A percentile compares a stretch with the other conserved stretches of the same genome.
These are phyloP conservation scores for Spergularia azorica DNA, from an alignment of 179 eudicot genomes.

Conservation along the genomic window DNA sequence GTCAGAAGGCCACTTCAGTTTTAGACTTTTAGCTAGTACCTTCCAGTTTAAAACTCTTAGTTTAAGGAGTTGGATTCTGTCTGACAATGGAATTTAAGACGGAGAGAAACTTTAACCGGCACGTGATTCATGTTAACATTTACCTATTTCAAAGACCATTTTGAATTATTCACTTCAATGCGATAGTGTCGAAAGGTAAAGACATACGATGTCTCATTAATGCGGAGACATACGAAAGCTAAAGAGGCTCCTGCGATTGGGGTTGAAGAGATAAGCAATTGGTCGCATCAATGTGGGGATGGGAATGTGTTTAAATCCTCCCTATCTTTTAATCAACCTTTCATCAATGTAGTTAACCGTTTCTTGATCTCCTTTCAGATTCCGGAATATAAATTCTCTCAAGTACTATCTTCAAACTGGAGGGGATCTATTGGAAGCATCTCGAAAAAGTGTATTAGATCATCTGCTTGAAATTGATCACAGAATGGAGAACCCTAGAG, in stretches of 20 bases:
- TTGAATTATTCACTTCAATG: too few species aligned
- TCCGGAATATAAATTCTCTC: constrained; percentile 61
- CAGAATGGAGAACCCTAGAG: constrained; percentile 78
- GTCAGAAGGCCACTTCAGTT: background rate
- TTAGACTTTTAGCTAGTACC: background rate
- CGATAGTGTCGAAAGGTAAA: too few species aligned
- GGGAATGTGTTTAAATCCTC: background rate
- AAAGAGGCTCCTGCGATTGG: background rate
- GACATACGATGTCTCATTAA: too few species aligned
- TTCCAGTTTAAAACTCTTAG: background rate
- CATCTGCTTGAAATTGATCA: constrained; percentile 69
- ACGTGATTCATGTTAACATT: too few species aligned
- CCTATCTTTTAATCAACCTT: background rate
- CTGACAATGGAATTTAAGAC: background rate
- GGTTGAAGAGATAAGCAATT: constrained; percentile 1
- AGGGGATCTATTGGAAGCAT: constrained; percentile 69
- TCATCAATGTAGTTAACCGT: too few species aligned
- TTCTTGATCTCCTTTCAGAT: constrained; percentile 44
- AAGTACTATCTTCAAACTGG: constrained; percentile 74
- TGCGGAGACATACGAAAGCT: background rate
- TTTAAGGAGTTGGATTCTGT: background rate
- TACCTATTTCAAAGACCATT: too few species aligned
- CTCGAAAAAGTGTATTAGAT: constrained; percentile 61
- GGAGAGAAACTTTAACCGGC: background rate
- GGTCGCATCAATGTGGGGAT: background rate